Evolutionary conservation across 805 yeast genomes (phyloP).

Genomic region (Ogataea angusta): DNA sequence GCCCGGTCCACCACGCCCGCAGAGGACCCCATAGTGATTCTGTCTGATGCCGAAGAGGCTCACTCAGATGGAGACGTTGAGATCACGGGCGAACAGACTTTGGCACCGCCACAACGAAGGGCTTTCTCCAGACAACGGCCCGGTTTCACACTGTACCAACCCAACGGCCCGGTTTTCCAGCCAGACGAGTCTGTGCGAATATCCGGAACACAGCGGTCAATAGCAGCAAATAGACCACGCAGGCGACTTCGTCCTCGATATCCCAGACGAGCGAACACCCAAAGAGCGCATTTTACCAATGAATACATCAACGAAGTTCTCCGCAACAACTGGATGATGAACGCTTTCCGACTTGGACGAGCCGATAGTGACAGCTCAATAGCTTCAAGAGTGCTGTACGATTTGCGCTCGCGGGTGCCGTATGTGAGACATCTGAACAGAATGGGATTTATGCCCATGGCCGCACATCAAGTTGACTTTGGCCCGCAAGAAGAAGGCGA

Average conservation of each 20-base stretch:
- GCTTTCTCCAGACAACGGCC: conserved; percentile 14
- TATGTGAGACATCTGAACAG: conserved; percentile 7
- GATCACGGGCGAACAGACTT: conserved; percentile 22
- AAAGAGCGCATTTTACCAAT: neutral
- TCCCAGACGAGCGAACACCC: neutral
- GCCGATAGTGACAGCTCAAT: conserved; percentile 6
- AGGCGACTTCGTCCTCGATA: conserved; percentile 7
- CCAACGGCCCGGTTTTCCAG: conserved; percentile 15
- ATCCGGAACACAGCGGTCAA: conserved; percentile 1
- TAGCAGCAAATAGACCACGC: neutral
- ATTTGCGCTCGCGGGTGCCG: conserved; percentile 9
- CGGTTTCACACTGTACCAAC: conserved; percentile 16
- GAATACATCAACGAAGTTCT: neutral
- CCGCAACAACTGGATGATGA: conserved; percentile 5
- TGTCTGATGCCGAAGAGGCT: conserved; percentile 19
- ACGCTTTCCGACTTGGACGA: conserved; percentile 6
- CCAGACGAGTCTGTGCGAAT: conserved; percentile 10
- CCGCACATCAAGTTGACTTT: neutral
- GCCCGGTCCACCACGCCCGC: conserved; percentile 7
- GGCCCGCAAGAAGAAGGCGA: conserved; percentile 9
- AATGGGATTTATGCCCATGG: conserved; percentile 6
- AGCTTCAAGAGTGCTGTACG: conserved; percentile 9
- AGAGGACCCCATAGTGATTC: conserved; percentile 21
- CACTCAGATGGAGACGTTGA: conserved; percentile 24
- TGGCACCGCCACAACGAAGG: conserved; percentile 13